Conservation (phyloP, 164 flowering plant genomes). For the Litsea cubeba region DNA sequence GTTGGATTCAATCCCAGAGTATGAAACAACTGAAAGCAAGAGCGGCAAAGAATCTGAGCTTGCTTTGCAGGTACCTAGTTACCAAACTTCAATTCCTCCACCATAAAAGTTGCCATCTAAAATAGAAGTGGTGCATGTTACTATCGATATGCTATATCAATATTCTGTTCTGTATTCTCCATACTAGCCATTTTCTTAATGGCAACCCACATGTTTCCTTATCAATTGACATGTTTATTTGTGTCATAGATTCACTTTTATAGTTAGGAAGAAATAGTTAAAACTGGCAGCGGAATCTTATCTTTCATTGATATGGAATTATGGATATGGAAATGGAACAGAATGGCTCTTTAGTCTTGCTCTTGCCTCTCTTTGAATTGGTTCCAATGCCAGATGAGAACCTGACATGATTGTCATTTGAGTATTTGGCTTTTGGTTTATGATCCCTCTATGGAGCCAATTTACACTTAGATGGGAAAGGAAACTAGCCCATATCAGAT, state of each 20-base stretch:
- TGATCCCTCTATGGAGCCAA: neutral
- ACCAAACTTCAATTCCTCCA: neutral
- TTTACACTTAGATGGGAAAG: neutral
- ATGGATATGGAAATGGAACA: neutral
- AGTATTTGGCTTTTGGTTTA: neutral
- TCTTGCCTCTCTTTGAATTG: neutral
- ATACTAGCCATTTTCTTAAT: constrained; percentile 1
- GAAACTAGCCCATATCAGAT: neutral
- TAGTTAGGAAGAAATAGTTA: neutral
- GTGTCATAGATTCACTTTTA: constrained; percentile 16
- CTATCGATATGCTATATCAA: neutral
- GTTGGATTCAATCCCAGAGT: constrained; percentile 73
- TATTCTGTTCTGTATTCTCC: constrained; percentile 2
- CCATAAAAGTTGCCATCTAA: neutral
- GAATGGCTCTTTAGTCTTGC: neutral
- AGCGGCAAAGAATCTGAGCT: constrained; percentile 34
- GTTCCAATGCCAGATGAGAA: neutral
- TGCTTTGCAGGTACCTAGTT: constrained; percentile 57
- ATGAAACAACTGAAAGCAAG: constrained; percentile 44
- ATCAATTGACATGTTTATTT: constrained; percentile 32
- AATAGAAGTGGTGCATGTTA: neutral
- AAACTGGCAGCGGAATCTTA: neutral
- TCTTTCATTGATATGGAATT: neutral
- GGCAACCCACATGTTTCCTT: constrained; percentile 28
- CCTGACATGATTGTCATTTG: neutral